Conservation (phyloP, 306 rosid genomes). For the Cyamopsis tetragonoloba region DNA sequence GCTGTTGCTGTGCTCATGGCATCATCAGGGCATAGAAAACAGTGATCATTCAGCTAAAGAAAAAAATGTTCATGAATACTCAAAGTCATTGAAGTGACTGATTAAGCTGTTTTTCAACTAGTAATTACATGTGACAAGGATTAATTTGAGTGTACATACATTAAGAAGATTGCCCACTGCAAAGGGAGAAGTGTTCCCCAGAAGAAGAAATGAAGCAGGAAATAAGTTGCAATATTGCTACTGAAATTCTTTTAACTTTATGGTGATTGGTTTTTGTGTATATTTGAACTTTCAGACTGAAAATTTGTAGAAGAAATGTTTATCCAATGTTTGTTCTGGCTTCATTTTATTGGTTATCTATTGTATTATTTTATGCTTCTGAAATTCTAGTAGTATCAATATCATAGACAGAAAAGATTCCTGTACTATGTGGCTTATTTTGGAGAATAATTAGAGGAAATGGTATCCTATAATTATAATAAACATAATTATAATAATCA, state of each 20-base stretch:
- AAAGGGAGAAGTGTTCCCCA: neutral
- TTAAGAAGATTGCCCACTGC: neutral
- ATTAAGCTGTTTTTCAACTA: neutral
- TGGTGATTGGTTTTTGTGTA: neutral
- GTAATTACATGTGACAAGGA: constrained; percentile 2
- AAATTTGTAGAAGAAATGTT: neutral
- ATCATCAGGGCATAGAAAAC: constrained; percentile 68
- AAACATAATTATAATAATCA: no score
- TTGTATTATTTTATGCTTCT: neutral
- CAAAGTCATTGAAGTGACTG: neutral
- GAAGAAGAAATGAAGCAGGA: neutral
- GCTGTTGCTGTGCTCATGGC: constrained; percentile 83
- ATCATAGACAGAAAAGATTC: no score
- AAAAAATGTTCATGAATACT: neutral
- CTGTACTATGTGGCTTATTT: no score
- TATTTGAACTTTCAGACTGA: neutral
- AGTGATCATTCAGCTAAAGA: constrained; percentile 10
- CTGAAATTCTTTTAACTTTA: no score
- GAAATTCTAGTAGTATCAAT: no score
- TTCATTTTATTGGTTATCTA: neutral
- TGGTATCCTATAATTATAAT: no score
- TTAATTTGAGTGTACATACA: neutral
- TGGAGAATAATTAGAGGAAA: no score
- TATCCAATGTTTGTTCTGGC: neutral
- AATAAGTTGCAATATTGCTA: neutral